These are phyloP conservation scores for Tylopilus sp. DNA, from an alignment of 1,284 basidiomycete genomes.

Conservation along the genomic window DNA sequence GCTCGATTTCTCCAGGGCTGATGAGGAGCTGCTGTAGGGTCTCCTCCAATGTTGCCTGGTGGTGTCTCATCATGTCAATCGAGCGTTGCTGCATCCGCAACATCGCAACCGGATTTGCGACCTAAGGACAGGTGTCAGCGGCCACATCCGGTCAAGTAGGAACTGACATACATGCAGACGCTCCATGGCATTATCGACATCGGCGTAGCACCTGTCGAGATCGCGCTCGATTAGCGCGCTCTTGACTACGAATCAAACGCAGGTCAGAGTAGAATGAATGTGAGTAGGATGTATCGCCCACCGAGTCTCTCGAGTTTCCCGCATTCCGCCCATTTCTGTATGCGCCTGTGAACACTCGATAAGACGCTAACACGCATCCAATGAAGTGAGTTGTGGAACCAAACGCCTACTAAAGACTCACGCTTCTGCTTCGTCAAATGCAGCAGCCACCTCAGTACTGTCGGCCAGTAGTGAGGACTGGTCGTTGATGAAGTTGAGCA, in stretches of 20 bases:
- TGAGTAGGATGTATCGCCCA: too few species aligned
- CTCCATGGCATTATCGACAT: slow-evolving; percentile 41
- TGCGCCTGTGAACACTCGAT: slow-evolving; percentile 35
- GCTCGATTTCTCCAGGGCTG: slow-evolving; percentile 36
- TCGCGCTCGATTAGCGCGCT: slow-evolving; percentile 43
- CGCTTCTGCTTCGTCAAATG: slow-evolving; percentile 44
- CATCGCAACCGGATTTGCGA: slow-evolving; percentile 32
- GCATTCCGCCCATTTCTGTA: slow-evolving; percentile 38
- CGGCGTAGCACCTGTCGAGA: slow-evolving; percentile 39
- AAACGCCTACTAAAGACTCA: slow-evolving; percentile 25
- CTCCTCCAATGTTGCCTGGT: slow-evolving; percentile 36
- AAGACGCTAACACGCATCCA: slow-evolving; percentile 34
- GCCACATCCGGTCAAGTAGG: not conserved
- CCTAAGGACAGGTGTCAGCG: slow-evolving; percentile 26
- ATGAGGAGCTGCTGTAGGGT: slow-evolving; percentile 38
- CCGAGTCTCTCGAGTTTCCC: slow-evolving; percentile 35
- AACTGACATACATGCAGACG: slow-evolving; percentile 38
- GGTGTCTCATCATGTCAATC: slow-evolving; percentile 32
- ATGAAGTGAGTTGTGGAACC: not conserved
- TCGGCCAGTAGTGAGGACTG: slow-evolving; percentile 37
- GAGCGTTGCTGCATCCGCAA: slow-evolving; percentile 37
- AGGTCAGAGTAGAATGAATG: slow-evolving; percentile 5
- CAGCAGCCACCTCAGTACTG: slow-evolving; percentile 37
- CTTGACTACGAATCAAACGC: slow-evolving; percentile 37
- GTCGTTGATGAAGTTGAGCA: slow-evolving; percentile 40